Conservation (phyloP, 164 flowering plant genomes). For the Echeveria elegans region DNA sequence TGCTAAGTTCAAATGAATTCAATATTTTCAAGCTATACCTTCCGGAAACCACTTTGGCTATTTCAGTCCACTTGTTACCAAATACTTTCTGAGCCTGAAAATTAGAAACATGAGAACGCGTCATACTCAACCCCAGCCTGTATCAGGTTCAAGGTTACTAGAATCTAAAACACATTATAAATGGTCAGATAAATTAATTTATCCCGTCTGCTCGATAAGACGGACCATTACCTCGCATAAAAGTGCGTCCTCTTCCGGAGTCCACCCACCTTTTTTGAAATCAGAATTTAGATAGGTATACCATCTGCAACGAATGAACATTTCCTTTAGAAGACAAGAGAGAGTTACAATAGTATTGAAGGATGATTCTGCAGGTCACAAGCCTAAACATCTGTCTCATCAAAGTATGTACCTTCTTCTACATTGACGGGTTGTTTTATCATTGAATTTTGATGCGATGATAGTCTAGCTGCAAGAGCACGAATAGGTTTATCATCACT, state of each 20-base stretch:
- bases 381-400: background rate
- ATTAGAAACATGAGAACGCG: slow-evolving; percentile 12
- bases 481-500: slow-evolving; percentile 4
- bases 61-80: slow-evolving; percentile 98
- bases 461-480: slow-evolving; percentile 65
- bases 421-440: slow-evolving; percentile 89
- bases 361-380: background rate
- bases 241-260: slow-evolving; percentile 87
- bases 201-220: background rate
- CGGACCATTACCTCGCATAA: slow-evolving; percentile 67
- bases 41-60: slow-evolving; percentile 98
- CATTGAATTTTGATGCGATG: slow-evolving; percentile 80
- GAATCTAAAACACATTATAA: background rate
- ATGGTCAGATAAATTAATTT: background rate
- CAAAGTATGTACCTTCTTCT: slow-evolving; percentile 58
- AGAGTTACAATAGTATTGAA: background rate
- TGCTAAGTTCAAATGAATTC: background rate
- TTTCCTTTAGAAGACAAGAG: background rate
- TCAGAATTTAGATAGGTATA: slow-evolving; percentile 90
- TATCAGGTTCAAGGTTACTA: background rate
- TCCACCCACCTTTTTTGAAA: slow-evolving; percentile 98
- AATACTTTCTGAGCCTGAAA: slow-evolving; percentile 83
- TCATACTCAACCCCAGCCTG: background rate
- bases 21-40: slow-evolving; percentile 37
- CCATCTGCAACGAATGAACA: slow-evolving; percentile 48